Base-by-base conservation (phyloP, 2,329 filamentous ascomycete genomes). In the Elsinoe ampelina region DNA sequence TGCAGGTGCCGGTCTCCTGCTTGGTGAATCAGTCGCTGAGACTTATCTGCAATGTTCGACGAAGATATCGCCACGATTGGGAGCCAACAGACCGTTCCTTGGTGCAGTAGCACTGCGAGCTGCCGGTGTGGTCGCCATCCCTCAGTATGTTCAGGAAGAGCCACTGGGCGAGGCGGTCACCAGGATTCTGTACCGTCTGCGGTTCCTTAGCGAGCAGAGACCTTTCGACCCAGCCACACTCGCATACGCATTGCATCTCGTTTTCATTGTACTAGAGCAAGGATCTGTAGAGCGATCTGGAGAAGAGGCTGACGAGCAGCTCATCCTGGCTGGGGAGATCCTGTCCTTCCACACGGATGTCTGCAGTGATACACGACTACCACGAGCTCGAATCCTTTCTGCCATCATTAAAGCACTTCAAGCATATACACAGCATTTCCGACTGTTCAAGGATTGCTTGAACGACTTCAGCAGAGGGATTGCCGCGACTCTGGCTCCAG, bases 141-240 rank as follows among this genome's bases (percentile, higher is more conserved):
- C 88, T 0, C 79, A 85, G 10, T 82, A 86, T 54, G 78, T 92
- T 58, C 80, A 85, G 60, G 78, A 87, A 61, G 93, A 97, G 67
- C 82, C 86, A n/a, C 76, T 97, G 7, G 88, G 89, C 57, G 72
- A 77, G 58, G 80, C 97, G 11, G 79, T 95, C 11, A 96, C 92
- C 2, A 82, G 93, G 69, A 83, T 97, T 1, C 75, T 98, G 4
- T 97, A 97, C 70, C 85, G 92, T 48, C 76, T 98, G 55, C 86
- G 91, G 13, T 95, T 95, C 69, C 81, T 91, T 36, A 86, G 88
- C 54, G 93, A 97, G 68, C 92, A 97, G 69, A 83, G 91, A n/a
- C 90, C 92, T 0, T 90, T 98, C 63, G 93, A 98, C 68, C 78
- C 83, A 2, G 85, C 93, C 3, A 92, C 92, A 1, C 76, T 97